Evolutionary conservation across 768 basidiomycete species (phyloP).

Genomic region (Lactarius evosmus): DNA sequence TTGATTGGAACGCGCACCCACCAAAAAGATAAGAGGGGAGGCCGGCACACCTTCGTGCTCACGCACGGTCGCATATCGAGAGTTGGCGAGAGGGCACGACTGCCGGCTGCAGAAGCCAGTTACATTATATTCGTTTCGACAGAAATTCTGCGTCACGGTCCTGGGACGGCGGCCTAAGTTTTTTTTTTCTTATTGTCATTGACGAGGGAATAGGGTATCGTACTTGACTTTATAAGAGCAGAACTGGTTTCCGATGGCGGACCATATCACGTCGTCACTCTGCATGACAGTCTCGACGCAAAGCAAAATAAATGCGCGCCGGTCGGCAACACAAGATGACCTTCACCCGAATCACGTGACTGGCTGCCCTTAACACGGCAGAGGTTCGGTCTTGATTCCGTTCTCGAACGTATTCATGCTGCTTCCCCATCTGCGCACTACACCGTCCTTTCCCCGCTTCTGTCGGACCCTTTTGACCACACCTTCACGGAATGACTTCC

Average conservation of each 20-base stretch:
- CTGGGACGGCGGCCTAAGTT: conserved; percentile 40
- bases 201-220: conserved; percentile 34
- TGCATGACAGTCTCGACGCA: conserved; percentile 50
- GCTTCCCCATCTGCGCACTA: conserved; percentile 9
- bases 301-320: background rate
- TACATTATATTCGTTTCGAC: conserved; percentile 97
- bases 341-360: conserved; percentile 12
- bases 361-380: background rate
- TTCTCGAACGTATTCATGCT: conserved; percentile 5
- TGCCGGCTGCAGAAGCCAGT: conserved; percentile 93
- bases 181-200: conserved; percentile 17
- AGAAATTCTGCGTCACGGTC: conserved; percentile 95
- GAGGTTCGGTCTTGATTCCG: background rate
- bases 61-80: conserved; percentile 95
- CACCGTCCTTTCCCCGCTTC: conserved; percentile 5
- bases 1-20: background rate
- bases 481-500: conserved; percentile 47
- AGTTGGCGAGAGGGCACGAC: conserved; percentile 97
- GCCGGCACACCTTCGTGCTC: conserved; percentile 88
- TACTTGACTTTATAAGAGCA: conserved; percentile 99
- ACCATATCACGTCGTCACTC: conserved; percentile 99
- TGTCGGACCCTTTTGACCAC: conserved; percentile 20
- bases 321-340: background rate
- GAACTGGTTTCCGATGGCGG: conserved; percentile 89
- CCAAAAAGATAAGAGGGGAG: conserved; percentile 8